Evolutionary conservation across 805 yeast species (phyloP).

Genomic region (Ogataea trehaloabstinens): DNA sequence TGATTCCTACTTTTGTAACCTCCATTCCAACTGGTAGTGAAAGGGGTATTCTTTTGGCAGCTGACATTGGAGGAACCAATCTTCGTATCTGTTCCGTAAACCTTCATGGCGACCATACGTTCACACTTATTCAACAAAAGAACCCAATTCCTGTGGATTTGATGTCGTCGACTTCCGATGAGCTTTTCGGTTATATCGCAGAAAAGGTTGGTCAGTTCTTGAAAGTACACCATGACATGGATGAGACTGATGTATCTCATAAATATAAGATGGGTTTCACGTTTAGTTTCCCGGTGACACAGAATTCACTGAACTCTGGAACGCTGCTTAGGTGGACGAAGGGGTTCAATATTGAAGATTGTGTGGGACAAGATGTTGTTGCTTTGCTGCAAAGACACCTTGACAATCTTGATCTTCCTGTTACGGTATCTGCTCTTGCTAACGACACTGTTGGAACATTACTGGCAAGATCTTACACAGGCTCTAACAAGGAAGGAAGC

Average conservation of each 20-base stretch:
- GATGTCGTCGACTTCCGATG: constrained; percentile 64
- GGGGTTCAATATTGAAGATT: constrained; percentile 85
- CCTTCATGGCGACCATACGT: constrained; percentile 77
- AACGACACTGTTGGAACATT: constrained; percentile 96
- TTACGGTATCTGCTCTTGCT: constrained; percentile 80
- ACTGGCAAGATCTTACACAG: constrained; percentile 79
- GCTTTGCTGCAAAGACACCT: constrained; percentile 66
- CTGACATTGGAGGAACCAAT: constrained; percentile 95
- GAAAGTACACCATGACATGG: constrained; percentile 55
- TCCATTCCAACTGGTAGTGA: constrained; percentile 84
- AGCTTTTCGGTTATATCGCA: constrained; percentile 75
- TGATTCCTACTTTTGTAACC: constrained; percentile 93
- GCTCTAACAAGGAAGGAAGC: constrained; percentile 61
- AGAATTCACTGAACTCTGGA: constrained; percentile 77
- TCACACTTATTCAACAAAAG: constrained; percentile 71
- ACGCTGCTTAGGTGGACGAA: constrained; percentile 92
- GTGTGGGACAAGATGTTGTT: constrained; percentile 83
- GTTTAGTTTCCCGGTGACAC: constrained; percentile 89
- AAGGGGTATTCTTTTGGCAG: constrained; percentile 79
- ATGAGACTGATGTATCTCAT: constrained; percentile 17
- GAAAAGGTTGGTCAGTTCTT: constrained; percentile 65
- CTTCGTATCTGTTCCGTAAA: constrained; percentile 89
- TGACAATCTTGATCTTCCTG: constrained; percentile 57
- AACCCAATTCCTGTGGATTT: constrained; percentile 74
- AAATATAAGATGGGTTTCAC: constrained; percentile 83